Evolutionary conservation across 345 rosid genomes (phyloP).

Genomic region (Populus simonii): DNA sequence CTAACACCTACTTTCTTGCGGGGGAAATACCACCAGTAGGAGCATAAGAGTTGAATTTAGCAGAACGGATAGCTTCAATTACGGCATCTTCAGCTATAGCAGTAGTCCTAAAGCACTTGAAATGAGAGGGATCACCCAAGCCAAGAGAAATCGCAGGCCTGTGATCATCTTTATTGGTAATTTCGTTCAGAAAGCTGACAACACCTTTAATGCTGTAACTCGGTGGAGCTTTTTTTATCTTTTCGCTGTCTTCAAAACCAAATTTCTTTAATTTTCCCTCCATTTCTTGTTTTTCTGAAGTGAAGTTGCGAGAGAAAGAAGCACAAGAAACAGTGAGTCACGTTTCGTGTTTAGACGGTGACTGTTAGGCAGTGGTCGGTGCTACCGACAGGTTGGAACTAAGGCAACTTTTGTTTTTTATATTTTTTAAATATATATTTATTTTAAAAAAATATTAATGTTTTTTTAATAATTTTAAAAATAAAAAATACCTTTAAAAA

Average conservation of each 20-base stretch:
- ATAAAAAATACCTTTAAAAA: too few species aligned
- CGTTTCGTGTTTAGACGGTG: too few species aligned
- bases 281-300: background rate
- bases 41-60: background rate
- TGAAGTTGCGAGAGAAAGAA: background rate
- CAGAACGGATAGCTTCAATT: background rate
- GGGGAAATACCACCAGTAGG: background rate
- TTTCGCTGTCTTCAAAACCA: background rate
- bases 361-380: too few species aligned
- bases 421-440: too few species aligned
- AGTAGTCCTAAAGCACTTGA: background rate
- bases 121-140: background rate
- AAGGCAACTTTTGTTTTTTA: too few species aligned
- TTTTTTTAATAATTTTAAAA: too few species aligned
- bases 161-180: background rate
- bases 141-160: background rate
- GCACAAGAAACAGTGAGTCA: background rate
- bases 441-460: too few species aligned
- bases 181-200: background rate
- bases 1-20: background rate
- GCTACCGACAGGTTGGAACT: too few species aligned
- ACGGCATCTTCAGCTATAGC: background rate
- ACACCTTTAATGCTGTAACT: constrained; percentile 5
- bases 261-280: background rate
- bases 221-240: background rate